Evolutionary conservation across 306 rosid genomes (phyloP), one percentile per base, ranked within the genome.

Genomic region (Alnus glutinosa): DNA sequence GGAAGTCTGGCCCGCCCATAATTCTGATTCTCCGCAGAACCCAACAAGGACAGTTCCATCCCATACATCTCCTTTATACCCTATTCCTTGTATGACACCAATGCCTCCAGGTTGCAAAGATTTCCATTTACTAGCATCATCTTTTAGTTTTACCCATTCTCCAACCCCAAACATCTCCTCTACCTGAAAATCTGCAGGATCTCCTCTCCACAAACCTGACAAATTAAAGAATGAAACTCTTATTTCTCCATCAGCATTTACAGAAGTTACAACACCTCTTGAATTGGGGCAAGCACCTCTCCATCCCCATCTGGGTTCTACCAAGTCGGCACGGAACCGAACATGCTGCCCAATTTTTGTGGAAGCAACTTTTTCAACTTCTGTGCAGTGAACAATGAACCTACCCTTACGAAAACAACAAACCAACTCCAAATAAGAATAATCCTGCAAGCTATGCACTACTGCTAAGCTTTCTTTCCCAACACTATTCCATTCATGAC

Each of bases 261-360:
- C 90, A 55, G 88, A 85, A 73, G 97, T 91, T 84, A 95, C 84
- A 70, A 93, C 83, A 63, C 99, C 99, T 55, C 84, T 88, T 39
- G 94, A 91, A 82, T 89, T 88, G 70, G 88, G 87, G 55, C 69
- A 91, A 74, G 97, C 90, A 64, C 94, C 97, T 84, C 98, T 90
- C 99, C 99, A 92, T 30, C 99, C 99, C 94, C 97, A 91, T 80
- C 97, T 92, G 19, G 99, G 99, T 86, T 95, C 97, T 72, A 51
- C 81, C 64, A 95, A 78, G 82, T 98, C 99, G 71, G 77, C 66
- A 62, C 98, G 92, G 70, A 95, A 93, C 81, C 88, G 85, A 76
- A 95, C 98, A 84, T 84, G 91, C 78, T 95, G 99, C 83, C 99
- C 99, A 7, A 95, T 88, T 88, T 89, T 95, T 49, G 86, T 83